Conservation (phyloP, 805 yeast genomes). For the Candida caryicola region DNA sequence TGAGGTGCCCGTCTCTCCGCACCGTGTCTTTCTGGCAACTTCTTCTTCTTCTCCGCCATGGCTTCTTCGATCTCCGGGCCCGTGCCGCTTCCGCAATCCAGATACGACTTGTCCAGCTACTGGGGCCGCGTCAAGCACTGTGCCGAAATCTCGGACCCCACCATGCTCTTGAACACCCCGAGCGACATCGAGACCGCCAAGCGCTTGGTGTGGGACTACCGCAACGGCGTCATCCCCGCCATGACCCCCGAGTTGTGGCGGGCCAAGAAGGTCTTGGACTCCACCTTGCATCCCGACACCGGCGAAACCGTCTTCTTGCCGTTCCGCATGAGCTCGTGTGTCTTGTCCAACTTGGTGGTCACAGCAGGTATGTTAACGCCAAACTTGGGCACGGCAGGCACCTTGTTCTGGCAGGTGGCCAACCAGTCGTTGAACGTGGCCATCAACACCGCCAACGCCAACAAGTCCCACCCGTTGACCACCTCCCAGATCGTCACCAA, state of each 20-base stretch:
- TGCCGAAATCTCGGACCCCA: constrained; percentile 88
- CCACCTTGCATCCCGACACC: constrained; percentile 94
- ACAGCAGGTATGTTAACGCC: constrained; percentile 99
- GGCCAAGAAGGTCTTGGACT: constrained; percentile 83
- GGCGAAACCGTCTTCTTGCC: constrained; percentile 92
- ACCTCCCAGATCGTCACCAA: constrained; percentile 74
- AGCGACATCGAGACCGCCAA: constrained; percentile 64
- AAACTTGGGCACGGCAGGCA: constrained; percentile 82
- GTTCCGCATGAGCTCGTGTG: constrained; percentile 96
- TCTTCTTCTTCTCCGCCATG: constrained; percentile 54
- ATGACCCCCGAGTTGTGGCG: constrained; percentile 86
- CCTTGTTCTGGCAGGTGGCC: constrained; percentile 96
- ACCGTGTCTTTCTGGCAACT: no score
- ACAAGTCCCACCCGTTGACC: constrained; percentile 88
- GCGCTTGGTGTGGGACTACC: constrained; percentile 63
- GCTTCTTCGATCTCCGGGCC: constrained; percentile 88
- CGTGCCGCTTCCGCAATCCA: constrained; percentile 73
- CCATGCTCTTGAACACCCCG: constrained; percentile 74
- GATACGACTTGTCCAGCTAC: constrained; percentile 76
- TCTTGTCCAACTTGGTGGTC: constrained; percentile 86
- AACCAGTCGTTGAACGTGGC: constrained; percentile 97
- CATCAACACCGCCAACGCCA: constrained; percentile 92
- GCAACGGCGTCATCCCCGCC: constrained; percentile 58
- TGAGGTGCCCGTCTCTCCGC: no score
- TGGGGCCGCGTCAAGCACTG: constrained; percentile 95